A percentile compares a stretch with the other conserved stretches of the same genome.
Evolutionary conservation across 2,329 filamentous ascomycete species (phyloP).

Genomic region (Pseudocercospora cruenta): DNA sequence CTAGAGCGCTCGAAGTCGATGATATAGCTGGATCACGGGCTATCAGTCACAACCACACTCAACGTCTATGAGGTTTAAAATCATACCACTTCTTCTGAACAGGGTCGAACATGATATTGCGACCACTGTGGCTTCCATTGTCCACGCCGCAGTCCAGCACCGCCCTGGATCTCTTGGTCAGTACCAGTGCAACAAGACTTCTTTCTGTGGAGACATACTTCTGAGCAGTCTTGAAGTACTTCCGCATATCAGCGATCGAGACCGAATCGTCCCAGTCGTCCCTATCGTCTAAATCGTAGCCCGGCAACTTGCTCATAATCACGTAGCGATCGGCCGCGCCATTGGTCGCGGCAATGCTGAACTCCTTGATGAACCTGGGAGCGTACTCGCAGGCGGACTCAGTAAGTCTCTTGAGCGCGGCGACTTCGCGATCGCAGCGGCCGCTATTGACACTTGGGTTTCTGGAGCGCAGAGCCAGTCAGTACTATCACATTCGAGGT

Average conservation of each 20-base stretch:
- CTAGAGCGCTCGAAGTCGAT: conserved; percentile 19
- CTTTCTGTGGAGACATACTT: background rate
- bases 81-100: conserved; percentile 12
- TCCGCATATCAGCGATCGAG: background rate
- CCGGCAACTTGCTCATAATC: conserved; percentile 8
- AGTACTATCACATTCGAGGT: background rate
- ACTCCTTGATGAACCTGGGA: background rate
- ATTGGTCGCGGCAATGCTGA: background rate
- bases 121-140: conserved; percentile 11
- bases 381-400: background rate
- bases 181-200: background rate
- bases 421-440: background rate
- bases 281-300: background rate
- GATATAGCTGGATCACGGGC: conserved; percentile 10
- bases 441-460: background rate
- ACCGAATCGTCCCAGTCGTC: background rate
- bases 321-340: conserved; percentile 4
- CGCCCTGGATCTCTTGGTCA: background rate
- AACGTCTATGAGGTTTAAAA: background rate
- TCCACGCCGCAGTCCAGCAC: conserved; percentile 4
- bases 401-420: conserved; percentile 8
- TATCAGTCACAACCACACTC: background rate
- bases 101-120: conserved; percentile 16
- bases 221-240: background rate
- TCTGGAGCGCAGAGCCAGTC: background rate